Evolutionary conservation across 768 basidiomycete species (phyloP).

Genomic region (Mycena sanguinolenta): DNA sequence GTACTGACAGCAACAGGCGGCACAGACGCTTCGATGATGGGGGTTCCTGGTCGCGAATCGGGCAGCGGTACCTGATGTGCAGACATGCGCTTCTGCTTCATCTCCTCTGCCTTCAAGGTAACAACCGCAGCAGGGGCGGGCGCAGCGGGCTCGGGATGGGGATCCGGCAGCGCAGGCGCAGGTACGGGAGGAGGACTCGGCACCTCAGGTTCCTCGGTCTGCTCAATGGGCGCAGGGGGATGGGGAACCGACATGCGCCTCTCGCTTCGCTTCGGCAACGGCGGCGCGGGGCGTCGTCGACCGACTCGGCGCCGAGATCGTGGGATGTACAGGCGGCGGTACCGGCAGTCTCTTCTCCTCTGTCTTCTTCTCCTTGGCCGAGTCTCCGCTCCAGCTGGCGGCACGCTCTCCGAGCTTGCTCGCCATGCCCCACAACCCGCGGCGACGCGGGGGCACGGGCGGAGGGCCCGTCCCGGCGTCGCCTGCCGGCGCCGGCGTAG

Average conservation of each 20-base stretch:
- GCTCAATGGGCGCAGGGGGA: not conserved
- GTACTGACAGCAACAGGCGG: constrained; percentile 51
- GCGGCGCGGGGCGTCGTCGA: constrained; percentile 51
- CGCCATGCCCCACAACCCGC: constrained; percentile 78
- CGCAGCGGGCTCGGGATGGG: constrained; percentile 14
- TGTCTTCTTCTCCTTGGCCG: constrained; percentile 49
- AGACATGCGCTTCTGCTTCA: constrained; percentile 36
- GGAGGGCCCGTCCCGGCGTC: constrained; percentile 59
- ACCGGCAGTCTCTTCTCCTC: constrained; percentile 48
- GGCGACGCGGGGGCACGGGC: constrained; percentile 72
- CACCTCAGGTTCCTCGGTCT: constrained; percentile 15
- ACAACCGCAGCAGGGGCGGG: constrained; percentile 14
- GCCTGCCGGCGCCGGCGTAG: constrained; percentile 47
- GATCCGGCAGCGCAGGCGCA: constrained; percentile 21
- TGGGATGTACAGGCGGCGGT: constrained; percentile 45
- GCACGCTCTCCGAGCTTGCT: constrained; percentile 72
- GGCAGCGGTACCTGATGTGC: constrained; percentile 57
- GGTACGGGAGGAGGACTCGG: constrained; percentile 18
- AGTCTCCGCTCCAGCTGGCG: constrained; percentile 67
- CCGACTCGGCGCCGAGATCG: constrained; percentile 40
- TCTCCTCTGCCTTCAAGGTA: constrained; percentile 23
- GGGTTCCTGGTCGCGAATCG: constrained; percentile 59
- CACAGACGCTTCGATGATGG: constrained; percentile 43
- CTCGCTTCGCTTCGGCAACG: constrained; percentile 64
- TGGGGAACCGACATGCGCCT: constrained; percentile 40